A percentile compares a stretch with the other conserved stretches of the same genome.
Conservation (phyloP, 257 asterid species). For the Orobanche coerulescens region DNA sequence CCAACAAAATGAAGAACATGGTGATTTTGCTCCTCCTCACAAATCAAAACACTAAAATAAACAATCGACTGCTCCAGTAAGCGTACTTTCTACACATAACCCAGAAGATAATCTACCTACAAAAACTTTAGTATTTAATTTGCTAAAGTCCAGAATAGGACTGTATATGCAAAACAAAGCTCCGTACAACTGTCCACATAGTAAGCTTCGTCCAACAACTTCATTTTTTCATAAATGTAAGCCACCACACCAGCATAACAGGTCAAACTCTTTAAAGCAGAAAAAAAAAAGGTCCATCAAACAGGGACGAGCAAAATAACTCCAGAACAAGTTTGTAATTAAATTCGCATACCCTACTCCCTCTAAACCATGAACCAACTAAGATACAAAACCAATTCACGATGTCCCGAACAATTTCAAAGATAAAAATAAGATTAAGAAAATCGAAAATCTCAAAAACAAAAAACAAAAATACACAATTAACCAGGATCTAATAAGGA, state of each 20-base stretch:
- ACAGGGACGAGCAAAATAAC: background rate
- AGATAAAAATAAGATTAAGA: background rate
- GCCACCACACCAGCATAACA: background rate
- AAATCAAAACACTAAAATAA: background rate
- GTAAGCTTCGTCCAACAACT: background rate
- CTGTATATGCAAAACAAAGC: background rate
- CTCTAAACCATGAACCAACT: background rate
- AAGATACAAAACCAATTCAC: background rate
- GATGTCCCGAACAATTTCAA: background rate
- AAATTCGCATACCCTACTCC: background rate
- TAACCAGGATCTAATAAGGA: background rate
- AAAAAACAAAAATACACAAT: background rate
- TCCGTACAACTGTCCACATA: background rate
- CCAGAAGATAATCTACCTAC: background rate
- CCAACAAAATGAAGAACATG: background rate
- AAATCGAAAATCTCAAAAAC: background rate
- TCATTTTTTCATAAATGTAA: background rate
- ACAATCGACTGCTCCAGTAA: background rate
- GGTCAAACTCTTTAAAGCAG: no score
- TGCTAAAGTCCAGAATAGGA: background rate
- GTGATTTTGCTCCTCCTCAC: background rate
- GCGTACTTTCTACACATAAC: background rate
- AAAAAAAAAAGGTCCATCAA: background rate
- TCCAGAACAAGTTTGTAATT: background rate
- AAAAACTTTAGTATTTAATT: background rate